Base-by-base conservation (phyloP, 805 yeast species). In the Huiozyma naganishii region DNA sequence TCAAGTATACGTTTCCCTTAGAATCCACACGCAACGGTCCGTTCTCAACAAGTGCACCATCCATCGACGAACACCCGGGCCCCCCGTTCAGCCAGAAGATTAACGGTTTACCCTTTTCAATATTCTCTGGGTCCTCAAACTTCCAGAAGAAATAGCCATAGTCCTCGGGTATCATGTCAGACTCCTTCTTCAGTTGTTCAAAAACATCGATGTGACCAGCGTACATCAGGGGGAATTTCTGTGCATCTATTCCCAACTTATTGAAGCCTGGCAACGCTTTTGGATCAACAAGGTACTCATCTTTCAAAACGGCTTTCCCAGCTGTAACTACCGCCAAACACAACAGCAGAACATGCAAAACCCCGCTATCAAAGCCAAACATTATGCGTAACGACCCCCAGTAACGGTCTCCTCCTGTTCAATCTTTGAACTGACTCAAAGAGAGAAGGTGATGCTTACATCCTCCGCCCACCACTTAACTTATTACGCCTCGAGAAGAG, bases 11-110 rank as follows among this genome's bases (percentile, higher is more conserved):
- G 41, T 70, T 59, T 3, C 67, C 70, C 7, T 72, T 56, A 0
- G 58, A 51, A 50, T 68, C 65, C 13, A 87, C 72, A 43, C 95
- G 70, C 37, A 87, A 74, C 0, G 98, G 97, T 0, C 98, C 98
- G 3, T 80, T 66, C 61, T 92, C 98, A 77, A 89, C 76, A 50
- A 92, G 59, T 0, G 95, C 95, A 11, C 98, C 98, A 64, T 92
- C 98, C 92, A 90, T 79, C 0, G 97, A 88, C 1, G 96, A 88
- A 61, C 98, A 92, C 0, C 98, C 98, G 0, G 98, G 98, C 0
- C 98, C 98, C 35, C 98, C 98, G 61, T 92, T 92, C 23, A 92
- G 71, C 97, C 98, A 92, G 43, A 92, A 72, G 7, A 83, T 72
- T 23, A 83, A 70, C 48, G 71, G 71, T 13, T 10, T 10, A 35